Evolutionary conservation across 139 green algal species (phyloP).

Genomic region (Chlorokybus atmophyticus): DNA sequence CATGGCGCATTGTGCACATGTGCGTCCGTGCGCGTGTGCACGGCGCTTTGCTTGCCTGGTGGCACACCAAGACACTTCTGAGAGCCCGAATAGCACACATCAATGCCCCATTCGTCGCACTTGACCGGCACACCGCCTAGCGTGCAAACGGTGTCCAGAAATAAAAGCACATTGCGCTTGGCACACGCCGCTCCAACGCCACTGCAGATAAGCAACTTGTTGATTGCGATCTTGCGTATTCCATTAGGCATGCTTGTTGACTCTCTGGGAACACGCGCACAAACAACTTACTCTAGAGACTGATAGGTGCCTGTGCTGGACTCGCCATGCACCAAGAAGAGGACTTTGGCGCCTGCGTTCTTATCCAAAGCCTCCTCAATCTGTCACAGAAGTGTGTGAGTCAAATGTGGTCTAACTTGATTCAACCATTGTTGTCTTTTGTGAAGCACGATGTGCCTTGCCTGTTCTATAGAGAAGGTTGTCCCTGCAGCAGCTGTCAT

Average conservation of each 20-base stretch:
- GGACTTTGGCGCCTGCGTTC: constrained; percentile 7
- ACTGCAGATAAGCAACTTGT: too few relatives aligned
- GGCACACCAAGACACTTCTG: constrained; percentile 80
- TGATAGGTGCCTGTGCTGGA: constrained; percentile 61
- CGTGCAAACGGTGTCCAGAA: constrained; percentile 85
- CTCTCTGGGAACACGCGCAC: too few relatives aligned
- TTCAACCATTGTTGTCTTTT: too few relatives aligned
- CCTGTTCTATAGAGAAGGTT: constrained; percentile 47
- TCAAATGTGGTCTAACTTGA: too few relatives aligned
- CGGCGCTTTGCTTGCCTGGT: too few relatives aligned
- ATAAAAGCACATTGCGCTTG: constrained; percentile 60
- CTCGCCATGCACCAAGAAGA: constrained; percentile 54
- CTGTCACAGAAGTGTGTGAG: too few relatives aligned
- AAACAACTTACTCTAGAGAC: too few relatives aligned
- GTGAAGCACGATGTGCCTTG: constrained; percentile 25
- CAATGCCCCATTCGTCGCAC: constrained; percentile 16
- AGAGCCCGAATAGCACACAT: constrained; percentile 30
- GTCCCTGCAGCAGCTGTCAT: constrained; percentile 52
- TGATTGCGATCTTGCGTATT: too few relatives aligned
- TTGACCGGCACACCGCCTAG: constrained; percentile 67
- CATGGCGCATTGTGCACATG: too few relatives aligned
- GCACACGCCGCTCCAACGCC: too few relatives aligned
- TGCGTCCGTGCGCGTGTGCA: too few relatives aligned
- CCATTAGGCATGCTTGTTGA: too few relatives aligned
- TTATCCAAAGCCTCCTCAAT: constrained; percentile 14